Percentiles rank a stretch among this genome's conserved stretches.
Conservation (phyloP, 495 filamentous ascomycete species). For the Melanomma pulvis-pyrius region DNA sequence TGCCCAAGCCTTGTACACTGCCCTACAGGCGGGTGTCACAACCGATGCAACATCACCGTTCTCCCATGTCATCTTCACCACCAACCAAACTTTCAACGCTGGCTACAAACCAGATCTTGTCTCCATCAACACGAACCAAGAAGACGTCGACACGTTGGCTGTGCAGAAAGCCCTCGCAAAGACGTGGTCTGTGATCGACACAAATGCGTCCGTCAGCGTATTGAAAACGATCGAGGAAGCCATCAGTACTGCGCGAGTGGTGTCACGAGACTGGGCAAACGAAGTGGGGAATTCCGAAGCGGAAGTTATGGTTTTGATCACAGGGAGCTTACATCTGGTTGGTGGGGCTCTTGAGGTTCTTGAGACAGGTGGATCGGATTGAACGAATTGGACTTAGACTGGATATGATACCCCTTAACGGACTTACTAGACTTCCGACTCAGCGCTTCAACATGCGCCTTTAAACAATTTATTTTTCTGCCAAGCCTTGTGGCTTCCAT, state of each 20-base stretch:
- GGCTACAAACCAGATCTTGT: slow-evolving; percentile 79
- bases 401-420: slow-evolving; percentile 12
- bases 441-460: slow-evolving; percentile 11
- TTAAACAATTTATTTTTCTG: neutral
- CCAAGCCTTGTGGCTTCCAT: neutral
- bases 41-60: slow-evolving; percentile 63
- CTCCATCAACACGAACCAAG: slow-evolving; percentile 69
- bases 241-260: slow-evolving; percentile 63
- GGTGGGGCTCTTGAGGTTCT: slow-evolving; percentile 78
- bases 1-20: slow-evolving; percentile 68
- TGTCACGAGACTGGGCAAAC: slow-evolving; percentile 43
- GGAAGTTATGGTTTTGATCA: slow-evolving; percentile 58
- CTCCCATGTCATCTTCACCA: slow-evolving; percentile 82
- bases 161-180: slow-evolving; percentile 75
- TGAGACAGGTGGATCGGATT: slow-evolving; percentile 47
- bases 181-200: slow-evolving; percentile 71
- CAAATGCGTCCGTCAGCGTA: slow-evolving; percentile 62
- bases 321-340: slow-evolving; percentile 88
- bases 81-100: slow-evolving; percentile 77
- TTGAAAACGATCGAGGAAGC: slow-evolving; percentile 84
- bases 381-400: neutral
- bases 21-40: slow-evolving; percentile 49
- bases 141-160: slow-evolving; percentile 66
- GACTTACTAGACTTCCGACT: neutral
- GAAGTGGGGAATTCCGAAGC: slow-evolving; percentile 32